These are phyloP conservation scores for Colletotrichum zoysiae DNA, from an alignment of 2,329 filamentous ascomycete species.

Conservation along the genomic window DNA sequence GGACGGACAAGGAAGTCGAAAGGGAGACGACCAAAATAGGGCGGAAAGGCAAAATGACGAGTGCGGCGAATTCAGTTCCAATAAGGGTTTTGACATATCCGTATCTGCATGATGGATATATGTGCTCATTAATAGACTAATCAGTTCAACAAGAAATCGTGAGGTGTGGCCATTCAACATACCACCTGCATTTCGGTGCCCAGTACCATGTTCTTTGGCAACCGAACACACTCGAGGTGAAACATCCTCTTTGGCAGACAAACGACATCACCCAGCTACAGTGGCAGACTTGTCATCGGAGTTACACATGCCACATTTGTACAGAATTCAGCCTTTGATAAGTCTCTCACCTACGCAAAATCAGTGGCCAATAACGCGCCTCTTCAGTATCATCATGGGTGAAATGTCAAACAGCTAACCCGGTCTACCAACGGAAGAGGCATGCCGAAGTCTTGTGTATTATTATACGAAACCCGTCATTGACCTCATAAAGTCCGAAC, in stretches of 20 bases:
- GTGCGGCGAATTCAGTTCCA: conserved; percentile 3
- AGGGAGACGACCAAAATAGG: not conserved
- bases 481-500: conserved; percentile 8
- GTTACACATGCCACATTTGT: not conserved
- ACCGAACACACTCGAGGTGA: not conserved
- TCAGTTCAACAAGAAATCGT: conserved; percentile 14
- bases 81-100: conserved; percentile 11
- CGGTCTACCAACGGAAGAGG: not conserved
- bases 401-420: not conserved
- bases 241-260: not conserved
- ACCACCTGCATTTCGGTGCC: not conserved
- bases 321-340: no score
- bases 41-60: conserved; percentile 7
- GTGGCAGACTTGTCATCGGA: not conserved
- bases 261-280: not conserved
- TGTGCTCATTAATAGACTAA: no score
- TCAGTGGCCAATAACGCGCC: not conserved
- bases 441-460: not conserved
- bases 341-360: not conserved
- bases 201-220: not conserved
- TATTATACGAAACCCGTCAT: not conserved
- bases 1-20: not conserved
- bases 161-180: not conserved
- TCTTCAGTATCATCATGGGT: not conserved
- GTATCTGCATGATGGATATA: not conserved